Base-by-base conservation (phyloP, 225 moss, liverwort and hornwort genomes). In the Takakia lepidozioides region DNA sequence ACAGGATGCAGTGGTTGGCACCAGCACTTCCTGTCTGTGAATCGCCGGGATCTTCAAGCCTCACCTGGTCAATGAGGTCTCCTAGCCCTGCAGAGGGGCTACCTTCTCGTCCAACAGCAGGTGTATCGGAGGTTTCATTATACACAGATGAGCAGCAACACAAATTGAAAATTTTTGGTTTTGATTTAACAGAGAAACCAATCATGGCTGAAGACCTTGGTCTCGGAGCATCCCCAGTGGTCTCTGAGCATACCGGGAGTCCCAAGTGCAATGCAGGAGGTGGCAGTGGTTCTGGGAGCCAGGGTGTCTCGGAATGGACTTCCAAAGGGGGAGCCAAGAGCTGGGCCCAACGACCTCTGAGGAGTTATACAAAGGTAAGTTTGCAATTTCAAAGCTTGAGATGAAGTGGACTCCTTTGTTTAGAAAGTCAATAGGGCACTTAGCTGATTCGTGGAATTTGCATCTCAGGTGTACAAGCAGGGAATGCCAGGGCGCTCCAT, bases 131-230 rank as follows among this genome's bases (percentile, higher is more conserved):
- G 27, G 42, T 19, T 55, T 41, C 26, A 18, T 42, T 19, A 58
- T 62, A 66, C 62, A 64, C 35, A 1, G 48, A 62, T 4, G 74
- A 80, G 42, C 71, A 76, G 37, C 77, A 66, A 37, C 78, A 72
- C 40, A 81, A 81, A 63, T 26, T 91, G 27, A n/a, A n/a, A n/a
- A n/a, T n/a, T n/a, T 85, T 82, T 28, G 86, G 89, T 11, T 74
- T 91, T 22, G 66, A 76, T 38, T 23, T 82, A 34, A 67, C 63
- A 1, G 68, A 72, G 36, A 63, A 67, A 47, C 41, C 73, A n/a
- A n/a, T n/a, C n/a, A n/a, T n/a, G n/a, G n/a, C n/a, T n/a, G n/a
- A n/a, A n/a, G n/a, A n/a, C n/a, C n/a, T n/a, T n/a, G n/a, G n/a
- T n/a, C n/a, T n/a, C n/a, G n/a, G n/a, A 5, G 57, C 46, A 1